These are phyloP conservation scores for Chlamydomonas asymmetrica DNA, from an alignment of 139 green algal species.

Conservation along the genomic window DNA sequence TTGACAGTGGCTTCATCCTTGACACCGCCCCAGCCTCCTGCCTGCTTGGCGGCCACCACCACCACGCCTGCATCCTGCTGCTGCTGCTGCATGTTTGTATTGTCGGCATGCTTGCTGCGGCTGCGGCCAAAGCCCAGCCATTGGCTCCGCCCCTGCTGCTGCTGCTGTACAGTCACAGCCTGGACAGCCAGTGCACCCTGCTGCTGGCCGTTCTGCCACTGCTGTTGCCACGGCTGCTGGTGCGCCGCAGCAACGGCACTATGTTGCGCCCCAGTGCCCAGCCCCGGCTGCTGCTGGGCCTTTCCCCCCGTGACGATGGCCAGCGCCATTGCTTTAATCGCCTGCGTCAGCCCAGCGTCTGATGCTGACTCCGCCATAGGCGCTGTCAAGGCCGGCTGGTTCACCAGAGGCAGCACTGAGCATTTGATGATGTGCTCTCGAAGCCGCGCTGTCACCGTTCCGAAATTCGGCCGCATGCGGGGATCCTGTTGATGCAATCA, in stretches of 20 bases:
- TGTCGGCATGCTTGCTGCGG: no score
- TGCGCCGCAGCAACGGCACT: not conserved
- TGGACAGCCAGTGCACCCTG: not conserved
- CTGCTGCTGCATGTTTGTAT: no score
- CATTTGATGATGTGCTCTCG: not conserved
- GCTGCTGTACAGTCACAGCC: not conserved
- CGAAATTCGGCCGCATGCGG: constrained; percentile 20
- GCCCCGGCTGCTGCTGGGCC: not conserved
- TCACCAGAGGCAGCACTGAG: not conserved
- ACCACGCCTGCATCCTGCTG: no score
- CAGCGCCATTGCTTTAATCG: not conserved
- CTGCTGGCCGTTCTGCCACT: not conserved
- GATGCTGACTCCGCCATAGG: not conserved
- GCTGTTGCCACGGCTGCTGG: not conserved
- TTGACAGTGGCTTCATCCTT: no score
- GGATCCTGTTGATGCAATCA: constrained; percentile 25
- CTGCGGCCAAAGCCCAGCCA: no score
- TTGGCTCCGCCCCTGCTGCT: constrained; percentile 2
- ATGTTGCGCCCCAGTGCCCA: not conserved
- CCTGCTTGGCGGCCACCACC: no score
- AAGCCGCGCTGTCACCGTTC: constrained; percentile 8
- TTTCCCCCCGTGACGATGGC: not conserved
- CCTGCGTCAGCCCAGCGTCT: not conserved
- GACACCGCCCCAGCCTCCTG: no score
- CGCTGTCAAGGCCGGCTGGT: not conserved